phyloP scores from a whole-genome alignment of 192 early-diverging fungal genomes.

The Coemansia sp. region DNA sequence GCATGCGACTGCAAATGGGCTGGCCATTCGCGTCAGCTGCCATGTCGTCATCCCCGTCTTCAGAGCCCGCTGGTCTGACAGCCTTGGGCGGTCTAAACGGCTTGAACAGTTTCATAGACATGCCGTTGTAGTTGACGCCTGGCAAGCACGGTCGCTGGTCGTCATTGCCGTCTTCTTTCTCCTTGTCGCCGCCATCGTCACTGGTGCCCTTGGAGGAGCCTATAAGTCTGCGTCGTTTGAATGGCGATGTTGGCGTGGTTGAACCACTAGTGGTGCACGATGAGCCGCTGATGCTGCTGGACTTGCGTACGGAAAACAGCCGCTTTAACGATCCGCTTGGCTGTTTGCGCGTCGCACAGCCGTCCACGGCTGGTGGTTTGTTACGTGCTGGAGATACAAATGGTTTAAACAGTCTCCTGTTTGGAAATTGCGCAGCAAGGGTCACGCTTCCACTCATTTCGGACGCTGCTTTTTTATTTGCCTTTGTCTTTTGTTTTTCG shows the following conservation, averaged over 20 bases:
- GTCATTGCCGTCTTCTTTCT: not conserved
- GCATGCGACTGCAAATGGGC: conserved; percentile 5
- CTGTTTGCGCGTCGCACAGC: not conserved
- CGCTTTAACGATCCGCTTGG: conserved; percentile 24
- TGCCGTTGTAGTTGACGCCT: conserved; percentile 52
- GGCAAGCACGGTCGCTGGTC: conserved; percentile 32
- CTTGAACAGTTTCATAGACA: conserved; percentile 49
- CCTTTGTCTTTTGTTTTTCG: not conserved
- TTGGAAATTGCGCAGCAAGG: conserved; percentile 34
- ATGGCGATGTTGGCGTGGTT: not conserved
- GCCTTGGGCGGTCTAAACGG: conserved; percentile 48
- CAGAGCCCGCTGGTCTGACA: conserved; percentile 6
- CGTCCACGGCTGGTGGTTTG: not conserved
- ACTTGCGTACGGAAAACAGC: conserved; percentile 36
- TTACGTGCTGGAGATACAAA: conserved; percentile 45
- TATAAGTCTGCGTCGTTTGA: conserved; percentile 20
- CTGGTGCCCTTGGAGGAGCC: not conserved
- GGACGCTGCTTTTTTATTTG: not conserved
- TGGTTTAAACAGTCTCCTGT: conserved; percentile 39
- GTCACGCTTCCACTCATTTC: conserved; percentile 29
- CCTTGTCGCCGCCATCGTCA: conserved; percentile 12
- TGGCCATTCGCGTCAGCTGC: not conserved
- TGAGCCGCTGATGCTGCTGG: not conserved
- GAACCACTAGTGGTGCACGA: not conserved
- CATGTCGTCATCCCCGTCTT: conserved; percentile 2